Percentiles rank a stretch among this genome's conserved stretches.
Evolutionary conservation across 2,329 filamentous ascomycete genomes (phyloP).

Genomic region (Pseudogymnoascus sp.): DNA sequence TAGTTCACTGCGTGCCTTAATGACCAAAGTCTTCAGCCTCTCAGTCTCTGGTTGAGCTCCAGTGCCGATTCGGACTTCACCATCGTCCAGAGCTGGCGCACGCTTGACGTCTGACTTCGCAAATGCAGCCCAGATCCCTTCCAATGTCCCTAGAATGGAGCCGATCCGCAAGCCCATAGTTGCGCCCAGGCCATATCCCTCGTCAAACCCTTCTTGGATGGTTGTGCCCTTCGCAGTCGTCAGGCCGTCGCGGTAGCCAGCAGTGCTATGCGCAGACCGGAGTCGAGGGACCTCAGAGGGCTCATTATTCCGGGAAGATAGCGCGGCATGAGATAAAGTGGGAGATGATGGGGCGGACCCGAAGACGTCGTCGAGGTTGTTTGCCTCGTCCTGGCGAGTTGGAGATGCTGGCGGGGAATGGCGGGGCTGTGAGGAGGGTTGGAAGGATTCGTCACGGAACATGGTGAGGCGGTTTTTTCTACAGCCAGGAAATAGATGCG

Average conservation of each 20-base stretch:
- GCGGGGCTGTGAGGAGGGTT: not conserved
- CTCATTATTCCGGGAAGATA: not conserved
- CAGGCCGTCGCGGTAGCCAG: conserved; percentile 86
- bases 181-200: conserved; percentile 78
- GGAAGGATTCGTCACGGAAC: not conserved
- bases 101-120: conserved; percentile 16
- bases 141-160: conserved; percentile 65
- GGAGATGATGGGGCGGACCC: conserved; percentile 26
- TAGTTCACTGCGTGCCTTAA: conserved; percentile 50
- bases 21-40: conserved; percentile 31
- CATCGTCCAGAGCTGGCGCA: conserved; percentile 7
- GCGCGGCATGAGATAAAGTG: not conserved
- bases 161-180: conserved; percentile 69
- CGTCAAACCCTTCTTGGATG: conserved; percentile 85
- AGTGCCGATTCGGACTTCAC: not conserved
- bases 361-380: conserved; percentile 27
- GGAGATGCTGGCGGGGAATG: not conserved
- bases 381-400: not conserved
- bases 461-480: not conserved
- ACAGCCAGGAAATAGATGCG: not conserved
- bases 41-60: conserved; percentile 13
- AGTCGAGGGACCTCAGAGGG: conserved; percentile 4
- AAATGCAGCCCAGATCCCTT: conserved; percentile 55
- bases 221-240: conserved; percentile 64
- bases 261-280: conserved; percentile 41